phyloP scores from a whole-genome alignment of 1,284 basidiomycete genomes.

The Wolfiporia cocos region DNA sequence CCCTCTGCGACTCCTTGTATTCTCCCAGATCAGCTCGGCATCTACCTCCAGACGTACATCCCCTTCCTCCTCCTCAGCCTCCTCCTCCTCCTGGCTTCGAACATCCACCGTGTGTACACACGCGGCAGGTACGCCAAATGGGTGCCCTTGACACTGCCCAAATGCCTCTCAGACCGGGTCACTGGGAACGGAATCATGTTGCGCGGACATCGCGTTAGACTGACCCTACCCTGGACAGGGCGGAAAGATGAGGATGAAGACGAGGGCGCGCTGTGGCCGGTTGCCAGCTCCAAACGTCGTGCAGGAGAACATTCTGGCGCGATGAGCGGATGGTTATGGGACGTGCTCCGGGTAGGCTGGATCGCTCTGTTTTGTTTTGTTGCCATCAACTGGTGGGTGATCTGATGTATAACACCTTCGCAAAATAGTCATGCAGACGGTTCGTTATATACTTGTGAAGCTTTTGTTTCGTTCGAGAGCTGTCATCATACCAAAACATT shows the following conservation, averaged over 20 bases:
- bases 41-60: slow-evolving; percentile 46
- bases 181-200: slow-evolving; percentile 20
- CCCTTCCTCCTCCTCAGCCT: slow-evolving; percentile 36
- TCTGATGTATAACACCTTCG: slow-evolving; percentile 14
- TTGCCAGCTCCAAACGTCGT: too few relatives aligned
- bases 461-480: too few relatives aligned
- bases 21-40: slow-evolving; percentile 51
- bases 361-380: slow-evolving; percentile 25
- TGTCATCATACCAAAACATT: too few relatives aligned
- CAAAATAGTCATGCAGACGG: neutral
- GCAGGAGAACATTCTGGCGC: too few relatives aligned
- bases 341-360: slow-evolving; percentile 32
- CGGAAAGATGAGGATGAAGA: neutral
- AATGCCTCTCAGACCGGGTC: slow-evolving; percentile 7
- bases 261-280: slow-evolving; percentile 14
- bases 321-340: slow-evolving; percentile 25
- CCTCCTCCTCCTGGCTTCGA: slow-evolving; percentile 21
- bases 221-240: too few relatives aligned
- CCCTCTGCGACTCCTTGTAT: slow-evolving; percentile 43
- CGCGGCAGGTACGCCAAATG: slow-evolving; percentile 7
- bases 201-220: slow-evolving; percentile 21
- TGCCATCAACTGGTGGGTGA: slow-evolving; percentile 21
- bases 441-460: neutral
- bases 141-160: slow-evolving; percentile 10
- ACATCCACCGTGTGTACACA: slow-evolving; percentile 17